Conservation (phyloP, 108 stramenopile species). For the Cyclotella sp. region DNA sequence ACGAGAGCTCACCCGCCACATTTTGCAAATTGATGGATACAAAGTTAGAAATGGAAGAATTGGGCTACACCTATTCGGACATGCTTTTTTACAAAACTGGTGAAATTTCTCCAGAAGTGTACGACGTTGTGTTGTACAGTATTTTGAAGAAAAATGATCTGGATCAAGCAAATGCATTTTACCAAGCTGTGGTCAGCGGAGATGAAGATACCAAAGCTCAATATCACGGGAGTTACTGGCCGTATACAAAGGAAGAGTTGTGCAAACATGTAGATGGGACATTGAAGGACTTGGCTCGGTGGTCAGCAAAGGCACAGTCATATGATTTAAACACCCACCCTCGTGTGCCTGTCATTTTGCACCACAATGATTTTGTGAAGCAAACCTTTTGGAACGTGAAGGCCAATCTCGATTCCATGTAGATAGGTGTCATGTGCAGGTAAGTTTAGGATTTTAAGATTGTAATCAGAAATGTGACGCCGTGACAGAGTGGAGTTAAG, state of each 20-base stretch:
- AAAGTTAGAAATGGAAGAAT: constrained; percentile 53
- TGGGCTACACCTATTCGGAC: constrained; percentile 65
- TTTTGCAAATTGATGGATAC: constrained; percentile 74
- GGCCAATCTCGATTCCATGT: constrained; percentile 50
- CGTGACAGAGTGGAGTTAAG: no score
- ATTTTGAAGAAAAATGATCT: constrained; percentile 35
- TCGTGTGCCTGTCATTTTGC: constrained; percentile 64
- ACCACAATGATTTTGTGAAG: constrained; percentile 68
- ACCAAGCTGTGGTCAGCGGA: constrained; percentile 54
- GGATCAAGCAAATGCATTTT: constrained; percentile 44
- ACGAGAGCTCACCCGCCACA: constrained; percentile 65
- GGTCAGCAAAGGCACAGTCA: constrained; percentile 49
- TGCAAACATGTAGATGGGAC: constrained; percentile 63
- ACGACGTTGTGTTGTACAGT: constrained; percentile 63
- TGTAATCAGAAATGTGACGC: not conserved
- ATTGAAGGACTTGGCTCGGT: constrained; percentile 50
- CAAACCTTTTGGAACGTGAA: constrained; percentile 65
- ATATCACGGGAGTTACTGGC: constrained; percentile 66
- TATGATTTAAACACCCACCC: constrained; percentile 59
- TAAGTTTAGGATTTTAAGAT: not conserved
- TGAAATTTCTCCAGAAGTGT: constrained; percentile 63
- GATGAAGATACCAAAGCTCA: constrained; percentile 60
- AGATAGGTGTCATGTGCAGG: not conserved
- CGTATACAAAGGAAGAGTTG: constrained; percentile 56
- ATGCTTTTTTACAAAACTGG: constrained; percentile 72